phyloP scores from a whole-genome alignment of 345 rosid species.

The Melaleuca quinquenervia region DNA sequence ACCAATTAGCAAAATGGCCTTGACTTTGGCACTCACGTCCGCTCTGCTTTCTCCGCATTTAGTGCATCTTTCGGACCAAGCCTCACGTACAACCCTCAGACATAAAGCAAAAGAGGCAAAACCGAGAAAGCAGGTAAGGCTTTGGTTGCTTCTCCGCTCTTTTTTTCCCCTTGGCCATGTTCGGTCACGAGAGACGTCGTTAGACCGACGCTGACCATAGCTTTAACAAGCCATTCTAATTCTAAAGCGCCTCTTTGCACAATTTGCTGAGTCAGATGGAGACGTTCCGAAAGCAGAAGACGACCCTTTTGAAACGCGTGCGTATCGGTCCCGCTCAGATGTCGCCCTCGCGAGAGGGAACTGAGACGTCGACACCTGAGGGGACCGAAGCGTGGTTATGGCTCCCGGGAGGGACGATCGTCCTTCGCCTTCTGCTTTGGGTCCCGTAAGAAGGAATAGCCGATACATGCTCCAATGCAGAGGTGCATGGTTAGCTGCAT shows the following conservation, averaged over 20 bases:
- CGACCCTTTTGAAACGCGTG: background rate
- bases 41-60: background rate
- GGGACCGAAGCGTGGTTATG: background rate
- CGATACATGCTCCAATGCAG: background rate
- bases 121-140: background rate
- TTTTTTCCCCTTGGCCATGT: background rate
- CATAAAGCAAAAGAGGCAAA: background rate
- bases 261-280: background rate
- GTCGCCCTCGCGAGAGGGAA: background rate
- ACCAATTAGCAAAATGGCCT: background rate
- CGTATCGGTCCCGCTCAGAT: background rate
- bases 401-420: background rate
- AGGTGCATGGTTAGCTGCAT: background rate
- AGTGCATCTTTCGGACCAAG: background rate
- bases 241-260: background rate
- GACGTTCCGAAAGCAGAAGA: background rate
- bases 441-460: background rate
- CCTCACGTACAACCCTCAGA: background rate
- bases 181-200: background rate
- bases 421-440: background rate
- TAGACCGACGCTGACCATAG: background rate
- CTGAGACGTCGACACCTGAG: background rate
- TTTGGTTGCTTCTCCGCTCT: background rate
- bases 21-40: no score
- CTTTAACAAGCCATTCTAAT: background rate